phyloP scores from a whole-genome alignment of 2,329 filamentous ascomycete genomes.

The Colletotrichum abscissum region DNA sequence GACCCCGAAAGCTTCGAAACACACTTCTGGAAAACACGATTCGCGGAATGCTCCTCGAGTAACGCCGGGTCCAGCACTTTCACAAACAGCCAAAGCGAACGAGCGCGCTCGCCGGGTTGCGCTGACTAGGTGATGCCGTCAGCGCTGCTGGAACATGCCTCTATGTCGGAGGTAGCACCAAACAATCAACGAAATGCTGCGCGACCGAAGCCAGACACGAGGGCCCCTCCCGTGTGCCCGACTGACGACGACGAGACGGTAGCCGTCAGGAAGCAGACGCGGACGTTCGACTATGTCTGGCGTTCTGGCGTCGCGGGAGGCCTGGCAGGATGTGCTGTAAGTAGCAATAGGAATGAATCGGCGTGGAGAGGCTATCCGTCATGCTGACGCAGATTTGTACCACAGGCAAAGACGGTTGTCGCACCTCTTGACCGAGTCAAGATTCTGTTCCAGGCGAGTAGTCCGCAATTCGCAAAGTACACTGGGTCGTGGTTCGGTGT shows the following conservation, averaged over 20 bases:
- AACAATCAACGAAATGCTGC: conserved; percentile 42
- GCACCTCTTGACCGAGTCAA: conserved; percentile 97
- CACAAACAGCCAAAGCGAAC: conserved; percentile 9
- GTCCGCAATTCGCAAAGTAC: conserved; percentile 94
- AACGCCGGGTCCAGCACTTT: not conserved
- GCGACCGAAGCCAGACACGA: conserved; percentile 43
- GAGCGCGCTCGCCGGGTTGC: conserved; percentile 15
- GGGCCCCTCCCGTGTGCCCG: conserved; percentile 55
- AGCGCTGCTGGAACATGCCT: conserved; percentile 67
- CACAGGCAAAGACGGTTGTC: conserved; percentile 91
- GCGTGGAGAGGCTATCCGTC: not conserved
- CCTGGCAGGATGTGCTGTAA: conserved; percentile 89
- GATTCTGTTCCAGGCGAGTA: conserved; percentile 96
- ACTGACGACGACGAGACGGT: conserved; percentile 62
- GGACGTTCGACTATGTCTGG: conserved; percentile 85
- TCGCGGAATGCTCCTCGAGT: conserved; percentile 9
- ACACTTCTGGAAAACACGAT: not conserved
- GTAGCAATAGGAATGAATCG: conserved; percentile 46
- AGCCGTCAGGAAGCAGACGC: conserved; percentile 60
- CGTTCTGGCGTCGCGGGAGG: conserved; percentile 89
- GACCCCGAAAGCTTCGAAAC: not conserved
- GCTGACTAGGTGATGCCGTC: conserved; percentile 62
- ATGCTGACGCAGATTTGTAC: conserved; percentile 2
- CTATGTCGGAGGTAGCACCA: conserved; percentile 64
- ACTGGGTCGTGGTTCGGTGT: conserved; percentile 89